A percentile compares a stretch with the other conserved stretches of the same genome.
These are phyloP conservation scores for Rhazya stricta DNA, from an alignment of 257 asterid genomes.

Conservation along the genomic window DNA sequence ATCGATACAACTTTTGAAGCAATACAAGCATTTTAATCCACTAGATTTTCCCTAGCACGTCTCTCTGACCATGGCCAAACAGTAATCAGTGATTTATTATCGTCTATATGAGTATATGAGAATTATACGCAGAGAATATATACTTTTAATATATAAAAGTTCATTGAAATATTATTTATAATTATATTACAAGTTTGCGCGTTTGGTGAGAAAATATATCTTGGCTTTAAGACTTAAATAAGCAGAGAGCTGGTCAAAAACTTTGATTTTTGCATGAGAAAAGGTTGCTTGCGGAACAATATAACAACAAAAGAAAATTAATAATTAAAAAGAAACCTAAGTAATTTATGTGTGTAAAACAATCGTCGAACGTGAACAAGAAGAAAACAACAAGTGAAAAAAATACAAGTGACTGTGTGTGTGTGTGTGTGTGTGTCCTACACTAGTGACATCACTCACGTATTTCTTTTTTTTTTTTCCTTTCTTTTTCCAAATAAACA, in stretches of 20 bases:
- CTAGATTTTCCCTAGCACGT: no score
- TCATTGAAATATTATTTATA: no score
- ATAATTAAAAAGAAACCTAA: neutral
- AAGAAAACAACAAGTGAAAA: neutral
- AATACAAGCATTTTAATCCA: no score
- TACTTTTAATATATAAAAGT: no score
- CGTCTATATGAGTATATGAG: no score
- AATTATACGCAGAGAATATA: no score
- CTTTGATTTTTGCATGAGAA: conserved; percentile 2
- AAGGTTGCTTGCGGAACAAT: conserved; percentile 16
- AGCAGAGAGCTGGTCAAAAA: neutral
- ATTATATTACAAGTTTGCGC: conserved; percentile 23
- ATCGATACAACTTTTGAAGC: no score
- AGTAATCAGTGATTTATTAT: no score
- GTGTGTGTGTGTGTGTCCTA: neutral
- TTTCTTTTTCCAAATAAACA: conserved; percentile 11
- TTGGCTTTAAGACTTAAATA: neutral
- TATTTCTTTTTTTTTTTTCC: no score
- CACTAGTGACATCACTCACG: neutral
- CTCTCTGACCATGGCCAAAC: no score
- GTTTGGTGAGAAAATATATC: conserved; percentile 22
- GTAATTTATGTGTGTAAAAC: neutral
- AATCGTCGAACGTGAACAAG: neutral
- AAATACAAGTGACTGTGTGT: neutral
- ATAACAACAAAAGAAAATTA: neutral